Conservation (phyloP, 2,329 filamentous ascomycete genomes). For the Fusarium xyrophilum region DNA sequence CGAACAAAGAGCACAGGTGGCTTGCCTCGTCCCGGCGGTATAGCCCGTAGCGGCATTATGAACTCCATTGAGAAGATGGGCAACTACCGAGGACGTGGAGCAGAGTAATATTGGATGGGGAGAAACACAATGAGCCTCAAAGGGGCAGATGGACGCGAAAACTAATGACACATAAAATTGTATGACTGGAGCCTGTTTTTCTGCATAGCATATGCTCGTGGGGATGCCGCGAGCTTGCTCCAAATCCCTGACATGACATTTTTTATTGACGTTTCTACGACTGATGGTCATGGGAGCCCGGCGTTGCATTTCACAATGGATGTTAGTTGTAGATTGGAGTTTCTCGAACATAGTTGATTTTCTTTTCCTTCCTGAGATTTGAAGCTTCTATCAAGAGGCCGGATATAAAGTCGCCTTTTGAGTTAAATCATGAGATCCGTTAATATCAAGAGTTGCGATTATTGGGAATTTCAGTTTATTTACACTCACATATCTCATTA, state of each 20-base stretch:
- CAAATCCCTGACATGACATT: constrained; percentile 24
- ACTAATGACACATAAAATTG: constrained; percentile 37
- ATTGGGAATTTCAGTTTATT: not conserved
- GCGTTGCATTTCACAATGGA: constrained; percentile 17
- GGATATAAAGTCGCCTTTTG: not conserved
- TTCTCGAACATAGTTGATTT: constrained; percentile 3
- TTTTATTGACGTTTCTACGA: constrained; percentile 21
- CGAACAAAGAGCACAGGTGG: constrained; percentile 55
- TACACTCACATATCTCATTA: constrained; percentile 1
- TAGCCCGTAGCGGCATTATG: constrained; percentile 74
- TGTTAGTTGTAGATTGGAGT: constrained; percentile 21
- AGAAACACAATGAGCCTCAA: constrained; percentile 13
- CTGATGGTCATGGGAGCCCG: constrained; percentile 16
- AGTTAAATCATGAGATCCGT: not conserved
- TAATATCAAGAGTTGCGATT: constrained; percentile 11
- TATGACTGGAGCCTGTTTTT: constrained; percentile 33
- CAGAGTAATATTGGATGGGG: constrained; percentile 32
- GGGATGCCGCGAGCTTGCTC: constrained; percentile 9
- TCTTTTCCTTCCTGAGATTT: not conserved
- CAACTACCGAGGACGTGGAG: constrained; percentile 58
- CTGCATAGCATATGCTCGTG: constrained; percentile 30
- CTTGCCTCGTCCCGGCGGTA: constrained; percentile 57
- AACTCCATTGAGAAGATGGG: constrained; percentile 90
- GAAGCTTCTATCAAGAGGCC: not conserved
- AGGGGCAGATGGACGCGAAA: constrained; percentile 27